These are phyloP conservation scores for Firmiana major DNA, from an alignment of 345 rosid genomes.

Conservation along the genomic window DNA sequence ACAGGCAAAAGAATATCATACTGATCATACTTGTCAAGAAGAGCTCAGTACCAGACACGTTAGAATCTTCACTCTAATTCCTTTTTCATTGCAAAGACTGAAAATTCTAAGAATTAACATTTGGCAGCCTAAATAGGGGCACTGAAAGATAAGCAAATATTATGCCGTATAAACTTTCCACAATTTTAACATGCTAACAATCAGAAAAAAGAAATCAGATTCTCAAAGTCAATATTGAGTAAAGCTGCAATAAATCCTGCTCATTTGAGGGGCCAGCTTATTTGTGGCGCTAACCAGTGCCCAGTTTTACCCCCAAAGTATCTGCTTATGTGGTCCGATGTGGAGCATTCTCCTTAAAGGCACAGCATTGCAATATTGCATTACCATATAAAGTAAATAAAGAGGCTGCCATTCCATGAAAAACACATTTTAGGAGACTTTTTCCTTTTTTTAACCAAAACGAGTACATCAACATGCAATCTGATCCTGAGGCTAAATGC, in stretches of 20 bases:
- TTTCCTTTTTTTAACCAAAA: neutral
- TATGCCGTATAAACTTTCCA: neutral
- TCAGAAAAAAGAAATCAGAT: neutral
- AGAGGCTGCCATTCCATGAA: neutral
- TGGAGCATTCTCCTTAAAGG: neutral
- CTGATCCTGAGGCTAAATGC: neutral
- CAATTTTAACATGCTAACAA: neutral
- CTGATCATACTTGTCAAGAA: neutral
- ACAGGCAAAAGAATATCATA: neutral
- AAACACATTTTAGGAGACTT: neutral
- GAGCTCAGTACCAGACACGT: neutral
- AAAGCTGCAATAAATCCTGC: neutral
- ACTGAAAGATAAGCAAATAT: neutral
- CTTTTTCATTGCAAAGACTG: neutral
- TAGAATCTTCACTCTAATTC: neutral
- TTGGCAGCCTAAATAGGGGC: neutral
- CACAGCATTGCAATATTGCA: neutral
- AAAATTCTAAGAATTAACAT: neutral
- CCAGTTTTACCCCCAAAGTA: neutral
- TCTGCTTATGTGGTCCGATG: neutral
- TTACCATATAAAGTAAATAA: neutral
- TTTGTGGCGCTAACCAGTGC: neutral
- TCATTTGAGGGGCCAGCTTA: neutral
- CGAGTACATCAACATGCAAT: neutral
- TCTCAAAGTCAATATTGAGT: neutral